A percentile compares a stretch with the other conserved stretches of the same genome.
Evolutionary conservation across 805 yeast species (phyloP).

Genomic region (Peterozyma xylosa): DNA sequence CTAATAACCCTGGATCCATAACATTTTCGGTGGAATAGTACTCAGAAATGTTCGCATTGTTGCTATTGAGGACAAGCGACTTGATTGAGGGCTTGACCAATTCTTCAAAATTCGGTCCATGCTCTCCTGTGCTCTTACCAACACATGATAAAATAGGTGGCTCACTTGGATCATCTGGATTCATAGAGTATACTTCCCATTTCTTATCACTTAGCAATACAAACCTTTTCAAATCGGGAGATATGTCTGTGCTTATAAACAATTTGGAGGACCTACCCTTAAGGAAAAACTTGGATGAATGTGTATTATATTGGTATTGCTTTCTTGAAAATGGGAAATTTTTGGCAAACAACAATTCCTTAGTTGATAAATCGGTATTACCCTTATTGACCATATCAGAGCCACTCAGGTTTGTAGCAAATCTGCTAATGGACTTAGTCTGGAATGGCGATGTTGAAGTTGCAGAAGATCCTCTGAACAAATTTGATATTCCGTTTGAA

Average conservation of each 20-base stretch:
- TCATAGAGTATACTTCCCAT: slow-evolving; percentile 68
- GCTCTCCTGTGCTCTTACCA: slow-evolving; percentile 65
- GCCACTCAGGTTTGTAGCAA: slow-evolving; percentile 1
- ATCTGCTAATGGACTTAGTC: background rate
- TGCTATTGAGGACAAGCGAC: slow-evolving; percentile 19
- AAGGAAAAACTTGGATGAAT: slow-evolving; percentile 37
- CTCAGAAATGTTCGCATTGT: slow-evolving; percentile 12
- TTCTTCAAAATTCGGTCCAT: slow-evolving; percentile 41
- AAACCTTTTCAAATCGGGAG: slow-evolving; percentile 59
- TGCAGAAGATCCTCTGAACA: slow-evolving; percentile 4
- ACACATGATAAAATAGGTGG: slow-evolving; percentile 56
- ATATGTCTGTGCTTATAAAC: slow-evolving; percentile 48
- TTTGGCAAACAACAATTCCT: slow-evolving; percentile 63
- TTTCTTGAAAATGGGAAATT: slow-evolving; percentile 81
- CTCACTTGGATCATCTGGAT: slow-evolving; percentile 29
- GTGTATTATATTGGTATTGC: slow-evolving; percentile 45
- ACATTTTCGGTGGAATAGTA: slow-evolving; percentile 6
- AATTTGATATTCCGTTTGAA: slow-evolving; percentile 1
- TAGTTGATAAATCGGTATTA: slow-evolving; percentile 16
- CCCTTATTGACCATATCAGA: slow-evolving; percentile 1
- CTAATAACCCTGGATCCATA: slow-evolving; percentile 19
- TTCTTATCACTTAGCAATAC: slow-evolving; percentile 58
- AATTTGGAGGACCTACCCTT: slow-evolving; percentile 32
- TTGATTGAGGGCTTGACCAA: slow-evolving; percentile 19
- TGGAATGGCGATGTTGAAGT: slow-evolving; percentile 11